These are phyloP conservation scores for Entomortierella chlamydospora DNA, from an alignment of 192 early-diverging fungal species.

Conservation along the genomic window DNA sequence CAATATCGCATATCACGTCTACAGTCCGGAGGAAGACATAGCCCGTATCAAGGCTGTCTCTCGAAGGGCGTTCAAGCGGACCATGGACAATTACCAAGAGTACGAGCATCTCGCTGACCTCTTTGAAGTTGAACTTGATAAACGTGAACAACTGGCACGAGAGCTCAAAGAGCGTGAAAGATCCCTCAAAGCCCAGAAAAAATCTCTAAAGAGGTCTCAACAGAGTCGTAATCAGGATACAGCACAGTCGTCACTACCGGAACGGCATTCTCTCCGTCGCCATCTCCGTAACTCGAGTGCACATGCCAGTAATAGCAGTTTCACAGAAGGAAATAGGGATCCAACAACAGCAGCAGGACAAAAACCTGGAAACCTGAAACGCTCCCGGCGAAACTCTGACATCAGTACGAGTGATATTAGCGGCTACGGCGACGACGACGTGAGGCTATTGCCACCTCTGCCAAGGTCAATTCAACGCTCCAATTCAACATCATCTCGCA, in stretches of 20 bases:
- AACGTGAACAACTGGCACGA: slow-evolving; percentile 13
- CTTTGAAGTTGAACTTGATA: slow-evolving; percentile 40
- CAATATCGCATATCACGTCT: slow-evolving; percentile 47
- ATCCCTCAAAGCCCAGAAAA: slow-evolving; percentile 16
- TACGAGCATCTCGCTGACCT: slow-evolving; percentile 35
- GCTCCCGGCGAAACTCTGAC: slow-evolving; percentile 33
- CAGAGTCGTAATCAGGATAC: slow-evolving; percentile 19
- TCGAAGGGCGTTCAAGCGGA: slow-evolving; percentile 36
- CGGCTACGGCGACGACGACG: slow-evolving; percentile 35
- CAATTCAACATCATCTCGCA: slow-evolving; percentile 4
- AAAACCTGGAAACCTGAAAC: slow-evolving; percentile 14
- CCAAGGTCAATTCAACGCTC: slow-evolving; percentile 12
- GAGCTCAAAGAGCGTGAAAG: slow-evolving; percentile 42
- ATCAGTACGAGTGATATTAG: slow-evolving; percentile 38
- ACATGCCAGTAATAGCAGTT: neutral
- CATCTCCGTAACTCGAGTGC: slow-evolving; percentile 2
- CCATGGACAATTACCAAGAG: slow-evolving; percentile 41
- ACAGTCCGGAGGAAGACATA: slow-evolving; percentile 31
- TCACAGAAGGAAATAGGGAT: neutral
- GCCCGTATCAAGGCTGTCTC: slow-evolving; percentile 21
- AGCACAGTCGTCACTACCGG: slow-evolving; percentile 4
- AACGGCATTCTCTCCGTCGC: slow-evolving; percentile 11
- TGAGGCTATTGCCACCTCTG: neutral
- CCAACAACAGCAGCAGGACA: neutral
- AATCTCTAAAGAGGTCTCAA: slow-evolving; percentile 15